Percentiles rank a stretch among this genome's conserved stretches.
These are phyloP conservation scores for Gracilaria caudata DNA, from an alignment of 23 red algal species.

Conservation along the genomic window DNA sequence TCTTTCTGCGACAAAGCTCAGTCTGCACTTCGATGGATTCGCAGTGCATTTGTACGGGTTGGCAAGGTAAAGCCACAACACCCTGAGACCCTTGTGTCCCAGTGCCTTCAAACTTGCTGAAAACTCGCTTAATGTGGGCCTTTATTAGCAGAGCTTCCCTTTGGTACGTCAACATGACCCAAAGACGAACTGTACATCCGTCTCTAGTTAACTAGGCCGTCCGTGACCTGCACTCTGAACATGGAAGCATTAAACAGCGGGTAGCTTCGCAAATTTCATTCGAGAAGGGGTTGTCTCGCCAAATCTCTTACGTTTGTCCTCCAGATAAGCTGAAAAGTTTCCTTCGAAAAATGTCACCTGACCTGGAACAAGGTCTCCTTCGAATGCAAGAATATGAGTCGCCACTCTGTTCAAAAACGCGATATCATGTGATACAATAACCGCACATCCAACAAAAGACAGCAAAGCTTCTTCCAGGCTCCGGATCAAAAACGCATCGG, in stretches of 20 bases:
- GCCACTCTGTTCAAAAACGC: conserved; percentile 81
- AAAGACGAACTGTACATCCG: too few relatives aligned
- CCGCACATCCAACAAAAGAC: conserved; percentile 83
- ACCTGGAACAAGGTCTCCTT: conserved; percentile 74
- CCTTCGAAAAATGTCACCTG: conserved; percentile 87
- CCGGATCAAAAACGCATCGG: conserved; percentile 77
- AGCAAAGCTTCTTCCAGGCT: conserved; percentile 85
- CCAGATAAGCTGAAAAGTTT: conserved; percentile 81
- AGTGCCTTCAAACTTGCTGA: too few relatives aligned
- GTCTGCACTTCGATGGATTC: too few relatives aligned
- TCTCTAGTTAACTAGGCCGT: too few relatives aligned
- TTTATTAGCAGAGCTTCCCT: too few relatives aligned
- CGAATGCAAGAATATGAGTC: conserved; percentile 94
- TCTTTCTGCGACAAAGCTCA: too few relatives aligned
- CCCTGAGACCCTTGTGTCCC: too few relatives aligned
- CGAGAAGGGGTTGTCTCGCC: conserved; percentile 67
- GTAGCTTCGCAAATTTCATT: conserved; percentile 79
- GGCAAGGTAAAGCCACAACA: too few relatives aligned
- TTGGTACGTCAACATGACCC: too few relatives aligned
- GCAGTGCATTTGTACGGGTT: too few relatives aligned
- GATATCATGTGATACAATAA: conserved; percentile 86
- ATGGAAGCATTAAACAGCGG: background rate
- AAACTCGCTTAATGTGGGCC: too few relatives aligned
- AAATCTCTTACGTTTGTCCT: conserved; percentile 54
- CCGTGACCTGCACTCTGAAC: too few relatives aligned